phyloP scores from a whole-genome alignment of 176 grass and related monocot genomes.

The Aechmea fasciata region DNA sequence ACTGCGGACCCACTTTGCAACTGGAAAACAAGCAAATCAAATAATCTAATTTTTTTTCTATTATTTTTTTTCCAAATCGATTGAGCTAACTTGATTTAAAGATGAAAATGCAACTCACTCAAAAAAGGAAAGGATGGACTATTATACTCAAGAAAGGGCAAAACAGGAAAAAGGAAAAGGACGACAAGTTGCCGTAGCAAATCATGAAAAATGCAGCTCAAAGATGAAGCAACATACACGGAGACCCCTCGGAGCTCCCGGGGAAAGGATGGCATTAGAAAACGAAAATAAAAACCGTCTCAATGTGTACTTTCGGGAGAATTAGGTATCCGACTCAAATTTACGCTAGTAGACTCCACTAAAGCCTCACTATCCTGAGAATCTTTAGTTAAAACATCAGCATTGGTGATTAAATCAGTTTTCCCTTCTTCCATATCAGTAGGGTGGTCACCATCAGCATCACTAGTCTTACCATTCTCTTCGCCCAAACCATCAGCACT shows the following conservation, averaged over 20 bases:
- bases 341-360: slow-evolving; percentile 52
- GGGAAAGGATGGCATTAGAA: slow-evolving; percentile 21
- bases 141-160: neutral
- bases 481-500: slow-evolving; percentile 31
- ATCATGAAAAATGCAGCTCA: slow-evolving; percentile 25
- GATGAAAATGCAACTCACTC: no score
- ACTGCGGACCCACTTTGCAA: no score
- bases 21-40: no score
- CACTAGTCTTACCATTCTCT: slow-evolving; percentile 11
- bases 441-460: slow-evolving; percentile 7
- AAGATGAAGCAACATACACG: slow-evolving; percentile 32
- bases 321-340: slow-evolving; percentile 99
- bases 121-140: no score
- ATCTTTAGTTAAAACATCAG: slow-evolving; percentile 34
- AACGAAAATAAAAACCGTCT: slow-evolving; percentile 69
- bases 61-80: no score
- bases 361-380: slow-evolving; percentile 50
- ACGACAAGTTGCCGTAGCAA: neutral
- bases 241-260: slow-evolving; percentile 32
- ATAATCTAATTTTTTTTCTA: no score
- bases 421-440: slow-evolving; percentile 16
- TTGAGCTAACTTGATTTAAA: no score
- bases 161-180: neutral
- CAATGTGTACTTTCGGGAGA: slow-evolving; percentile 99
- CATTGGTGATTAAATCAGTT: slow-evolving; percentile 19